Evolutionary conservation across 148 eudicot genomes (phyloP).

Genomic region (Beta vulgaris): DNA sequence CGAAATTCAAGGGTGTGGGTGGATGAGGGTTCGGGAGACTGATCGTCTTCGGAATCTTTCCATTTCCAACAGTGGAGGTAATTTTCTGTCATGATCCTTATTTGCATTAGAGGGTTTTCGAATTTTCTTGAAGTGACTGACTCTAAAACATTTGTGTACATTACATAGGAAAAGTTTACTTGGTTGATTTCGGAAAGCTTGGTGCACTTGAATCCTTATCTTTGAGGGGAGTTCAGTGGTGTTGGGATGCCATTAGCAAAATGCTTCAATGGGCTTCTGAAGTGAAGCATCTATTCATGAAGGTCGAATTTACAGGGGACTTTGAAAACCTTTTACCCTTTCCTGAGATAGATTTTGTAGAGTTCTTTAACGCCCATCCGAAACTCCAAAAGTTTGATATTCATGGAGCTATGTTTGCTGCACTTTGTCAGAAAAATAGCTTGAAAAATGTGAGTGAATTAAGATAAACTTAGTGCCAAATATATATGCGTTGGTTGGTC

Average conservation of each 20-base stretch:
- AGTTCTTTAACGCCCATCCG: conserved; percentile 78
- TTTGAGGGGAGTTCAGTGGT: conserved; percentile 83
- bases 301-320: conserved; percentile 94
- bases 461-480: background rate
- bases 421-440: conserved; percentile 91
- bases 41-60: conserved; percentile 52
- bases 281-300: conserved; percentile 84
- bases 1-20: conserved; percentile 86
- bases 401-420: conserved; percentile 99
- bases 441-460: conserved; percentile 61
- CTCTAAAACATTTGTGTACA: background rate
- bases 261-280: conserved; percentile 76
- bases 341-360: conserved; percentile 74
- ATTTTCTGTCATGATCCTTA: background rate
- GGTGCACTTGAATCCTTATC: conserved; percentile 69
- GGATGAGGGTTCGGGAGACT: conserved; percentile 63
- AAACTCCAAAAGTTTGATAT: conserved; percentile 75
- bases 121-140: background rate
- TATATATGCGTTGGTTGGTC: background rate
- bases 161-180: conserved; percentile 61
- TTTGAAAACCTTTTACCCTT: conserved; percentile 64
- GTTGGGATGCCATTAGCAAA: conserved; percentile 82
- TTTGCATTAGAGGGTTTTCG: background rate
- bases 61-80: conserved; percentile 79
- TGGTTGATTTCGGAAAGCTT: conserved; percentile 77